These are phyloP conservation scores for Prosopis cineraria DNA, from an alignment of 306 rosid species.

Conservation along the genomic window DNA sequence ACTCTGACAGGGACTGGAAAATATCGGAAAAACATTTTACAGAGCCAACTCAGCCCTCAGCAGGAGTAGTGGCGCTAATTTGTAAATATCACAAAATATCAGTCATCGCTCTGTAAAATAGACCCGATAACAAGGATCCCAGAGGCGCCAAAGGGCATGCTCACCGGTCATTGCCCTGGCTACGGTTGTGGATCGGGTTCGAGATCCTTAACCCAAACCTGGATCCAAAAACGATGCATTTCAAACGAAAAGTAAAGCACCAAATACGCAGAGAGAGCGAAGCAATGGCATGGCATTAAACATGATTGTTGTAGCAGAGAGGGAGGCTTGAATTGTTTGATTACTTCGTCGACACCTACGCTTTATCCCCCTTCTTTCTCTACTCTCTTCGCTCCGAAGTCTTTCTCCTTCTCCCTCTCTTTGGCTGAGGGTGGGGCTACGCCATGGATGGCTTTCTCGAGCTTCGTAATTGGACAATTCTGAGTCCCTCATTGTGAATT, in stretches of 20 bases:
- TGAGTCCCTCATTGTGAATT: background rate
- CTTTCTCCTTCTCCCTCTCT: background rate
- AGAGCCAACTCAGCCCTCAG: too few species aligned
- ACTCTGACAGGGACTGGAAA: background rate
- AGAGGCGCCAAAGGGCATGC: slow-evolving; percentile 26
- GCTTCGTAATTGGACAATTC: background rate
- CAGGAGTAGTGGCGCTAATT: background rate
- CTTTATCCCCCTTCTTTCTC: slow-evolving; percentile 1
- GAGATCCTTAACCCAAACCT: background rate
- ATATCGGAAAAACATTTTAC: background rate
- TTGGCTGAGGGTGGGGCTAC: background rate
- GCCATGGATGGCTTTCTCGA: slow-evolving; percentile 8
- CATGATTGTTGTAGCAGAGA: slow-evolving; percentile 7
- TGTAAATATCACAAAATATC: background rate
- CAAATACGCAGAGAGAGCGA: slow-evolving; percentile 7
- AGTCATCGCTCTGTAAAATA: background rate
- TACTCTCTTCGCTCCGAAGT: background rate
- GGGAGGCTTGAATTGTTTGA: background rate
- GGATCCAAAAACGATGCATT: slow-evolving; percentile 17
- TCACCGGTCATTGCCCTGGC: too few species aligned
- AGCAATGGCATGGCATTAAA: slow-evolving; percentile 19
- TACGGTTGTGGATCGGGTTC: background rate
- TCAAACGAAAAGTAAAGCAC: background rate
- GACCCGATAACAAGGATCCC: slow-evolving; percentile 15
- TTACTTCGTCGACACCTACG: slow-evolving; percentile 25